A percentile compares a stretch with the other conserved stretches of the same genome.
phyloP scores from a whole-genome alignment of 345 rosid genomes.

The Gossypium ekmanianum region DNA sequence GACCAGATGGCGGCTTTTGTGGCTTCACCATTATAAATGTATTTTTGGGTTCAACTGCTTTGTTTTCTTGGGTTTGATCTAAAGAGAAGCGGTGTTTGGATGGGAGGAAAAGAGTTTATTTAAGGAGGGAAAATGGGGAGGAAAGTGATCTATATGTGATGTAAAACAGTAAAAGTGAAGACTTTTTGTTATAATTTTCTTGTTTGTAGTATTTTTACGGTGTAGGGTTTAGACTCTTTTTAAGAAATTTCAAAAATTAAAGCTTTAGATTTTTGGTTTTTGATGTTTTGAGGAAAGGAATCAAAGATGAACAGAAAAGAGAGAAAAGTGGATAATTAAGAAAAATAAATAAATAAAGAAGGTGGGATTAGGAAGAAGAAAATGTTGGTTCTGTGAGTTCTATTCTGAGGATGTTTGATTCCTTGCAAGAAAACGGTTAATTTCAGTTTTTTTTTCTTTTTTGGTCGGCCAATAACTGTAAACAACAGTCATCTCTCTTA shows the following conservation, averaged over 20 bases:
- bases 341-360: no score
- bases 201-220: not conserved
- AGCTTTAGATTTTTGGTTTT: not conserved
- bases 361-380: no score
- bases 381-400: no score
- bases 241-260: not conserved
- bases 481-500: no score
- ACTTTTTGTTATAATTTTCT: not conserved
- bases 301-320: not conserved
- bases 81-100: slow-evolving; percentile 4
- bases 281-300: slow-evolving; percentile 4
- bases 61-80: not conserved
- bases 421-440: not conserved
- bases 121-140: not conserved
- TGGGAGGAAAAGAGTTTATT: not conserved
- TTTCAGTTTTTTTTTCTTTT: not conserved
- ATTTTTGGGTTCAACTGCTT: not conserved
- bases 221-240: not conserved
- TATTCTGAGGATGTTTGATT: not conserved
- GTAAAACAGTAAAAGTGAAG: slow-evolving; percentile 2
- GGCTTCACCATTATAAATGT: slow-evolving; percentile 29
- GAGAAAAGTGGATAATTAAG: no score
- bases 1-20: slow-evolving; percentile 39
- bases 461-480: no score
- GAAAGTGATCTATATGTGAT: not conserved